Evolutionary conservation across 164 flowering plant species (phyloP).

Genomic region (Cinnamomum chago): DNA sequence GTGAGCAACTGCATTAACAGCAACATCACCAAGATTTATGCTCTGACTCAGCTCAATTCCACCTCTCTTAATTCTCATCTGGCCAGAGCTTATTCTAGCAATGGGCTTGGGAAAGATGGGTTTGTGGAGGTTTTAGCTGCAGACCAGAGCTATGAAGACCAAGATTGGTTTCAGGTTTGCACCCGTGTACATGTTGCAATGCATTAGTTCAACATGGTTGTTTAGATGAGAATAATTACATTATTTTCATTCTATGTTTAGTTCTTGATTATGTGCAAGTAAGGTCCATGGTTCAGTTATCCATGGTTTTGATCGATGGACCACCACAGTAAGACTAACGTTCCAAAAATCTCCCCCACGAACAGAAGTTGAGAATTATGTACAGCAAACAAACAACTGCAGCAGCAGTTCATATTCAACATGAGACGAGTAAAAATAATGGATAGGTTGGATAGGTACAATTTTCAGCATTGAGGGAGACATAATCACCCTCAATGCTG

Average conservation of each 20-base stretch:
- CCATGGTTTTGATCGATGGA: too few species aligned
- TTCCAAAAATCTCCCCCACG: too few species aligned
- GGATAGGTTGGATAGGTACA: too few species aligned
- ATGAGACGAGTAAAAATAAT: too few species aligned
- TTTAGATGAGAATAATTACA: background rate
- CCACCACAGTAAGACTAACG: too few species aligned
- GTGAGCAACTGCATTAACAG: slow-evolving; percentile 92
- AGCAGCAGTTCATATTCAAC: too few species aligned
- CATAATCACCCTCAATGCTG: too few species aligned
- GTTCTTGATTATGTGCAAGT: background rate
- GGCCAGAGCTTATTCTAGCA: slow-evolving; percentile 58
- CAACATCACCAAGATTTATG: slow-evolving; percentile 68
- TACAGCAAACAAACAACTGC: too few species aligned
- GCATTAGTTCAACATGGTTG: background rate
- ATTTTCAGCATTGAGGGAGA: too few species aligned
- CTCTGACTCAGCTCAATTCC: slow-evolving; percentile 83
- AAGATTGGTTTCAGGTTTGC: slow-evolving; percentile 69
- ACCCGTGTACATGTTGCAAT: background rate
- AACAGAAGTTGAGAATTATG: too few species aligned
- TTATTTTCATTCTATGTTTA: background rate
- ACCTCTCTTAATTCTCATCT: slow-evolving; percentile 87
- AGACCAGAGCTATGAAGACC: slow-evolving; percentile 64
- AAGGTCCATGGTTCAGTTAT: too few species aligned
- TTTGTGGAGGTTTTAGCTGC: slow-evolving; percentile 81
- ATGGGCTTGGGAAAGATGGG: slow-evolving; percentile 51